Base-by-base conservation (phyloP, 257 asterid species). In the Penstemon davidsonii region DNA sequence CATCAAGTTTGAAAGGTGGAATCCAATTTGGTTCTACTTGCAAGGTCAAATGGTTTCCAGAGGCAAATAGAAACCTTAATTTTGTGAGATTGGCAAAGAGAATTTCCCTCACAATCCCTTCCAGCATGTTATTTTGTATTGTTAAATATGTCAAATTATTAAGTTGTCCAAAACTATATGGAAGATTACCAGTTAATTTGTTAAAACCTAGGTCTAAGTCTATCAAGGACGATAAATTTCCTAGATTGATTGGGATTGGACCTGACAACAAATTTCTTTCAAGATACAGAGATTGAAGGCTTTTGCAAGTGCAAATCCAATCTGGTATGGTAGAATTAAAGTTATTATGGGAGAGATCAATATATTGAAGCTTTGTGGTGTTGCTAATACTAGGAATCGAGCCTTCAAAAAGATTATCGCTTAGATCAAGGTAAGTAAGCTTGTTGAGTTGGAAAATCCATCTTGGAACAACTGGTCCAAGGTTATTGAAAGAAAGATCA, bases 101-200 rank as follows among this genome's bases (percentile, higher is more conserved):
- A 5, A 6, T 68, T 43, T 78, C 77, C 0, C 73, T 71, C 45
- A 84, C 75, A 10, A 71, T 33, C n/a, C 86, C 86, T 68, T 61
- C 72, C 15, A 79, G 7, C 72, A 4, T 71, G 66, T 79, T 76
- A 38, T 18, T 6, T 0, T 0, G 0, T 3, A 74, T 1, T 4
- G 1, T 0, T 10, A 74, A 5, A 25, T 0, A 0, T 10, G 6
- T 11, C 6, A 82, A 47, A 44, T 46, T 76, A 0, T 7, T 0
- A 61, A 82, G 79, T 15, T 61, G 63, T 7, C 83, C 87, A 7
- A 82, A 15, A 65, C 73, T 74, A 62, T 66, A 36, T 5, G 85
- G 81, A 12, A 84, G 72, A 57, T 65, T 76, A 45, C 89, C 87
- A 13, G 42, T 77, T 12, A 84, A 56, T 38, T 76, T 45, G 76